These are phyloP conservation scores for Dentipellis fragilis DNA, from an alignment of 768 basidiomycete species.

Conservation along the genomic window DNA sequence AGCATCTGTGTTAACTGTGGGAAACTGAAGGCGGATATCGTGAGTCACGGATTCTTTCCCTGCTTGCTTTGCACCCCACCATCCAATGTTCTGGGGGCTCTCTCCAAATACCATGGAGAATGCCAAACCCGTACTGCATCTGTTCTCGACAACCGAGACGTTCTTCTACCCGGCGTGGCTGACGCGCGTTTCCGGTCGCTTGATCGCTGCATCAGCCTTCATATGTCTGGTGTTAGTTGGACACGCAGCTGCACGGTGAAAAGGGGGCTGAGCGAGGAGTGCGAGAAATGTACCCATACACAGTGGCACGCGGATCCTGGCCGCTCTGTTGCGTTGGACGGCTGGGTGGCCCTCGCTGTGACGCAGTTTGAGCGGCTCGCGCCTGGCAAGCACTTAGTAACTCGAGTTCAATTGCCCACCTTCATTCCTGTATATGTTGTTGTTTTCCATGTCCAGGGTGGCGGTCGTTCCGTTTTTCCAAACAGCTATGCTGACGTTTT, in stretches of 20 bases:
- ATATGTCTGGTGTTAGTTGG: slow-evolving; percentile 69
- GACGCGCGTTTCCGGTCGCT: slow-evolving; percentile 89
- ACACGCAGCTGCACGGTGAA: slow-evolving; percentile 88
- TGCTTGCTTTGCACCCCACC: slow-evolving; percentile 88
- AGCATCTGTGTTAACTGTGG: slow-evolving; percentile 98
- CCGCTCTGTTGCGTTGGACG: slow-evolving; percentile 33
- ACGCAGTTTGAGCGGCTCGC: slow-evolving; percentile 55
- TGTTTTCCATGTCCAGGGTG: slow-evolving; percentile 12
- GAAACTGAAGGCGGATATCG: slow-evolving; percentile 92
- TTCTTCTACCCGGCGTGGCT: slow-evolving; percentile 71
- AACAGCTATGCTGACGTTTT: slow-evolving; percentile 52
- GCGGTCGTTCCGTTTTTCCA: slow-evolving; percentile 19
- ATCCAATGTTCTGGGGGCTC: slow-evolving; percentile 98
- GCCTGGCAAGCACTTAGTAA: slow-evolving; percentile 45
- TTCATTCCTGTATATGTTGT: slow-evolving; percentile 27
- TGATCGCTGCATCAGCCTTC: slow-evolving; percentile 78
- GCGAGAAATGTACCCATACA: slow-evolving; percentile 40
- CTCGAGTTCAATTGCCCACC: slow-evolving; percentile 53
- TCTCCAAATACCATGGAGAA: slow-evolving; percentile 85
- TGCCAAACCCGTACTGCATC: slow-evolving; percentile 86
- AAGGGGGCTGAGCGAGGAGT: slow-evolving; percentile 98
- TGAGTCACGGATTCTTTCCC: slow-evolving; percentile 73
- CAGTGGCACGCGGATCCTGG: slow-evolving; percentile 23
- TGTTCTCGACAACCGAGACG: slow-evolving; percentile 72
- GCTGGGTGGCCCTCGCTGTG: slow-evolving; percentile 51